Conservation (phyloP, 805 yeast genomes). For the Vanderwaltozyma polyspora region DNA sequence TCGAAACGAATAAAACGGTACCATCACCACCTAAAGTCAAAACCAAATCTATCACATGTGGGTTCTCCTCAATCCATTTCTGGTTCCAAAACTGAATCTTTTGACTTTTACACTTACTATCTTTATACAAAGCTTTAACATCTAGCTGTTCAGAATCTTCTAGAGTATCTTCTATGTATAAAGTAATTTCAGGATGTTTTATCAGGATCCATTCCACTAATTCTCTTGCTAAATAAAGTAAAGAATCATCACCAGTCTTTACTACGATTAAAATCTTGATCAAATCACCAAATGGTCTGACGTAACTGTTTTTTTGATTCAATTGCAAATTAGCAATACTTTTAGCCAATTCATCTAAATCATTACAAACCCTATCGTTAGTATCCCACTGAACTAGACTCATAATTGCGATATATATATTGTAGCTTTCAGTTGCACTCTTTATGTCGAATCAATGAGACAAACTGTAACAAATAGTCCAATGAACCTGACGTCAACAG, state of each 20-base stretch:
- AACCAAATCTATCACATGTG: constrained; percentile 52
- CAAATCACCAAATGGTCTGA: too few species aligned
- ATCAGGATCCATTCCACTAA: constrained; percentile 61
- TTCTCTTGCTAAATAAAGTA: constrained; percentile 61
- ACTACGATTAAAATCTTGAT: neutral
- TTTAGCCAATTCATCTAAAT: too few species aligned
- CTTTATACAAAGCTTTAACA: constrained; percentile 37
- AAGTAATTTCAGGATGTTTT: constrained; percentile 29
- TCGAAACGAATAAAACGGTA: constrained; percentile 78
- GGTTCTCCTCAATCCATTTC: constrained; percentile 32
- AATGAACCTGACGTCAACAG: too few species aligned
- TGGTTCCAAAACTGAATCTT: constrained; percentile 55
- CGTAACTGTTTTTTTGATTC: too few species aligned
- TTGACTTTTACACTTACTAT: constrained; percentile 33
- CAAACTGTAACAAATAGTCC: too few species aligned
- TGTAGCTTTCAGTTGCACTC: too few species aligned
- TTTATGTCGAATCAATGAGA: too few species aligned
- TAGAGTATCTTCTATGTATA: constrained; percentile 66
- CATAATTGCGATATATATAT: too few species aligned
- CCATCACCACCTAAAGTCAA: constrained; percentile 95
- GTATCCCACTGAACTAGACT: too few species aligned
- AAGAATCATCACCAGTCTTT: constrained; percentile 54
- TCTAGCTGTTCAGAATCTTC: constrained; percentile 52
- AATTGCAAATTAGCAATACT: too few species aligned
- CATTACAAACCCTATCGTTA: too few species aligned